Evolutionary conservation across 208 protist species (phyloP).

Genomic region (Borovskyia barvae): DNA sequence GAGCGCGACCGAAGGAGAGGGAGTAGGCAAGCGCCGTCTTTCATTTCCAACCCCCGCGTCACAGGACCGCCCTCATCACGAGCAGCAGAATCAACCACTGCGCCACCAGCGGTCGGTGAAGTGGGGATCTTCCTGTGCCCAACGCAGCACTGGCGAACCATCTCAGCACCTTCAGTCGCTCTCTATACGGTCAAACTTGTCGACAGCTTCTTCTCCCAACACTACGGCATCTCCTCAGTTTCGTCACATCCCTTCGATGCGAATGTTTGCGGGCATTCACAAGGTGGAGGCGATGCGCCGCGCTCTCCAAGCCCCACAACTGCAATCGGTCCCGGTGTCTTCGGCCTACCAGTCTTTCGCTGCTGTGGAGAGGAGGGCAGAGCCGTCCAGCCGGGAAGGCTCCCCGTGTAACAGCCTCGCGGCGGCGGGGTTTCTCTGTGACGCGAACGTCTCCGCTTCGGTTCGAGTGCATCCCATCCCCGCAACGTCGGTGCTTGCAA

Average conservation of each 20-base stretch:
- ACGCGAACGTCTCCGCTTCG: not conserved
- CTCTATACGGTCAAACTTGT: no score
- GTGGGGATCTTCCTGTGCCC: not conserved
- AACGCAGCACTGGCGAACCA: not conserved
- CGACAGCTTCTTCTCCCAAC: not conserved
- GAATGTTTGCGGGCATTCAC: slow-evolving; percentile 11
- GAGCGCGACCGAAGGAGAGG: not conserved
- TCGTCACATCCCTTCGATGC: not conserved
- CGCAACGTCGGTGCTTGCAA: no score
- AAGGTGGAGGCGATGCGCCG: slow-evolving; percentile 10
- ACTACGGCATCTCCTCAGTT: not conserved
- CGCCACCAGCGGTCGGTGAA: not conserved
- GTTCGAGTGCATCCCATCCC: no score
- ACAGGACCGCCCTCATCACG: not conserved
- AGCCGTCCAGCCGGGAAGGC: not conserved
- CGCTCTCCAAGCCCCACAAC: slow-evolving; percentile 3
- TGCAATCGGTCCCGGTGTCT: not conserved
- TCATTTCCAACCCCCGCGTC: not conserved
- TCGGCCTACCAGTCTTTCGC: not conserved
- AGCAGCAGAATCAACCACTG: not conserved
- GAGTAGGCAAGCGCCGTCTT: no score
- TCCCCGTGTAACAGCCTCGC: no score
- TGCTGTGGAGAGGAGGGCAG: not conserved
- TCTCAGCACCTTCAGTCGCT: no score
- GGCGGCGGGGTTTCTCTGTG: not conserved